Conservation (phyloP, 345 rosid genomes). For the Diplotaxis tenuifolia region DNA sequence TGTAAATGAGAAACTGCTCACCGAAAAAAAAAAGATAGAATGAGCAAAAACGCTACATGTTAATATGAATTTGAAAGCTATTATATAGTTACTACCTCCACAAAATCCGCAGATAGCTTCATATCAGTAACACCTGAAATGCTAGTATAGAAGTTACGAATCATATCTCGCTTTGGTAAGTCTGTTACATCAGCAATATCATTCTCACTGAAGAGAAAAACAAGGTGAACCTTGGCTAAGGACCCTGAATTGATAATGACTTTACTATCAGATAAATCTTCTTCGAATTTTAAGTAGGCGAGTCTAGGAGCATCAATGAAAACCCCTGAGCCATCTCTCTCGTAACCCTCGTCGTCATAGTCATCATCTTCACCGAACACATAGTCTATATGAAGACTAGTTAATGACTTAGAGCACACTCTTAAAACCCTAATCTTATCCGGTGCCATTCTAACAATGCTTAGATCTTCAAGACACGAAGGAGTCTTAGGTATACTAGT, state of each 20-base stretch:
- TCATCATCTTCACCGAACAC: conserved; percentile 5
- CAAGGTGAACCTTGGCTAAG: conserved; percentile 11
- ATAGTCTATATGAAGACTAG: background rate
- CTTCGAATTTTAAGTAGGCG: conserved; percentile 5
- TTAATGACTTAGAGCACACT: conserved; percentile 18
- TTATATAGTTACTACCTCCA: no score
- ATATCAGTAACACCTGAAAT: conserved; percentile 11
- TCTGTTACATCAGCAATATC: background rate
- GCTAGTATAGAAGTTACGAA: conserved; percentile 16
- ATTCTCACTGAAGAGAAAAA: conserved; percentile 4
- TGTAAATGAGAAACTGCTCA: conserved; percentile 7
- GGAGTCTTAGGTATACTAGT: conserved; percentile 7
- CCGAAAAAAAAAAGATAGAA: background rate
- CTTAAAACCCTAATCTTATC: conserved; percentile 3
- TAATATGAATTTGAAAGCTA: no score
- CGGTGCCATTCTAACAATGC: conserved; percentile 5
- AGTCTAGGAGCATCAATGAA: conserved; percentile 21
- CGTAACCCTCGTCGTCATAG: background rate
- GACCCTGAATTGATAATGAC: conserved; percentile 14
- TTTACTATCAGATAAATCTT: conserved; percentile 4
- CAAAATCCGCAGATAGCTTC: no score
- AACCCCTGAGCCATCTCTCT: background rate
- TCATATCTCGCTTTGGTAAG: conserved; percentile 18
- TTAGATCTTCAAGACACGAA: conserved; percentile 22
- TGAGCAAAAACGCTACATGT: no score